Percentiles rank a stretch among this genome's conserved stretches.
Evolutionary conservation across 2,329 filamentous ascomycete genomes (phyloP).

Genomic region (Gyromitra esculenta): DNA sequence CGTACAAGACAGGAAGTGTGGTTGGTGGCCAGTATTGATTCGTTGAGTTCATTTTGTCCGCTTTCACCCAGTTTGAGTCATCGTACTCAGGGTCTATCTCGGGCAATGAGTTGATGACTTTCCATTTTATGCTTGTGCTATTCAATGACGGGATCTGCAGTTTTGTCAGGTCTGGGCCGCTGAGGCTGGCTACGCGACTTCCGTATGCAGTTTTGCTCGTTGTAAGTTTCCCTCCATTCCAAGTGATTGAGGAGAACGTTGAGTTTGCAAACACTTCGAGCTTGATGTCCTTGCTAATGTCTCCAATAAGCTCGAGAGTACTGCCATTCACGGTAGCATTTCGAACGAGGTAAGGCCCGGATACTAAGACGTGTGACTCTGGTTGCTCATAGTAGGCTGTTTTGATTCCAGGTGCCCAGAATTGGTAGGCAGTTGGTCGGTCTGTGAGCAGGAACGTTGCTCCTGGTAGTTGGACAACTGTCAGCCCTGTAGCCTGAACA

Average conservation of each 20-base stretch:
- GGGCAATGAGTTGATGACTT: constrained; percentile 65
- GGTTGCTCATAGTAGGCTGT: constrained; percentile 63
- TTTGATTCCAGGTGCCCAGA: constrained; percentile 68
- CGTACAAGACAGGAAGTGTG: constrained; percentile 66
- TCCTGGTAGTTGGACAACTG: constrained; percentile 65
- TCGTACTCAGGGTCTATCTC: constrained; percentile 64
- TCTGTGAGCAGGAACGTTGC: constrained; percentile 53
- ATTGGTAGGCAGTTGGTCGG: constrained; percentile 59
- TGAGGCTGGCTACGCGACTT: constrained; percentile 66
- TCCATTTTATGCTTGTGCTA: constrained; percentile 61
- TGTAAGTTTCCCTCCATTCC: constrained; percentile 62
- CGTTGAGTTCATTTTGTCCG: constrained; percentile 64
- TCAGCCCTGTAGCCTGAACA: constrained; percentile 63
- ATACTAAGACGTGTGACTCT: constrained; percentile 64
- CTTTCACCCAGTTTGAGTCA: constrained; percentile 65
- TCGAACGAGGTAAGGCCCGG: constrained; percentile 63
- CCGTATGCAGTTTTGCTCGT: constrained; percentile 63
- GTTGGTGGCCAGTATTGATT: constrained; percentile 63
- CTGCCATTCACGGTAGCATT: constrained; percentile 60
- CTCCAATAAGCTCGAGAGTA: constrained; percentile 61
- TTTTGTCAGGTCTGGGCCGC: constrained; percentile 62
- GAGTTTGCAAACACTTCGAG: constrained; percentile 63
- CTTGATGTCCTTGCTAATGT: constrained; percentile 61
- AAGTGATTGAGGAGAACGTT: constrained; percentile 61
- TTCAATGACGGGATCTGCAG: constrained; percentile 63